Percentiles rank a stretch among this genome's conserved stretches.
Conservation (phyloP, 129 eudicot genomes). For the Centaurea solstitialis region DNA sequence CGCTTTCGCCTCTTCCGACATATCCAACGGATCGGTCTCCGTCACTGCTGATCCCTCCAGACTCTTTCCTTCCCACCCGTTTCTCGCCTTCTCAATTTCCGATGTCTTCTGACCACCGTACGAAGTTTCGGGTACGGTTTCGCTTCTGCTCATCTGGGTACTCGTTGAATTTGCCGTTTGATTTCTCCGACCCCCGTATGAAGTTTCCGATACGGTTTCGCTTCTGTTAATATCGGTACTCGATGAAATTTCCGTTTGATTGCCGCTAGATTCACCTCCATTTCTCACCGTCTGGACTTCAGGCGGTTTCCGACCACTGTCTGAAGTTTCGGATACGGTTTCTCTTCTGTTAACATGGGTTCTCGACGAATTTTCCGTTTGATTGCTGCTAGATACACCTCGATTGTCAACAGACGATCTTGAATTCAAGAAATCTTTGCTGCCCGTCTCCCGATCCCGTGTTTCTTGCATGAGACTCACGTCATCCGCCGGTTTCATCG, state of each 20-base stretch:
- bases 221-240: slow-evolving; percentile 2
- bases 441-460: slow-evolving; percentile 1
- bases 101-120: slow-evolving; percentile 8
- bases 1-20: slow-evolving; percentile 98
- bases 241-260: background rate
- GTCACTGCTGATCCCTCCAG: slow-evolving; percentile 94
- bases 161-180: background rate
- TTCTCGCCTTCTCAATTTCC: slow-evolving; percentile 25
- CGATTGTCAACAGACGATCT: background rate
- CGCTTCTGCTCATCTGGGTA: slow-evolving; percentile 14
- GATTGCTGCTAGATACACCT: background rate
- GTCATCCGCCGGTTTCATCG: background rate
- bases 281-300: slow-evolving; percentile 21
- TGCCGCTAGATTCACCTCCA: slow-evolving; percentile 3
- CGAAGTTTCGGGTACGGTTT: background rate
- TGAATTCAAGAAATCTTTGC: background rate
- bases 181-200: slow-evolving; percentile 7
- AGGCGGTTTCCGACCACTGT: background rate
- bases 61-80: slow-evolving; percentile 61
- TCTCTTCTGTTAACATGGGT: background rate
- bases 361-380: background rate
- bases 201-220: slow-evolving; percentile 9
- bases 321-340: background rate
- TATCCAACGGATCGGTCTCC: slow-evolving; percentile 82
- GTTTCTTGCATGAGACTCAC: slow-evolving; percentile 15